These are phyloP conservation scores for Cryomyces minteri DNA, from an alignment of 495 filamentous ascomycete species.

Conservation along the genomic window DNA sequence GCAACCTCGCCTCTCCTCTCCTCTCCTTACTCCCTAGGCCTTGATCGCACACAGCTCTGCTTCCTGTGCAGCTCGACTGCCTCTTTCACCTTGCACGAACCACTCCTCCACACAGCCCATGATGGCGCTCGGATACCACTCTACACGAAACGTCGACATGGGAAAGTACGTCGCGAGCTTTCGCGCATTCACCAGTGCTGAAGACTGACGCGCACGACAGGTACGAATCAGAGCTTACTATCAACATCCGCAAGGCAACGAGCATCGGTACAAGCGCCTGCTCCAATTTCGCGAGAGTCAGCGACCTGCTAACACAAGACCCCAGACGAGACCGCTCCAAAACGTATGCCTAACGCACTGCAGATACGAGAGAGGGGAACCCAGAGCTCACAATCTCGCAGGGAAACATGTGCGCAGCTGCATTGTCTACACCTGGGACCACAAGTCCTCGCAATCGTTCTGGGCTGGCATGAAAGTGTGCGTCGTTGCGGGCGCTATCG, in stretches of 20 bases:
- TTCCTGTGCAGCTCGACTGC: too few relatives aligned
- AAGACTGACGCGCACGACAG: slow-evolving; percentile 37
- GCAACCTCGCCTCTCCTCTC: too few relatives aligned
- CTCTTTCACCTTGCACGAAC: too few relatives aligned
- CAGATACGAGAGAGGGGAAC: neutral
- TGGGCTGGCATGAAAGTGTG: slow-evolving; percentile 99
- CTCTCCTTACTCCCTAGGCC: too few relatives aligned
- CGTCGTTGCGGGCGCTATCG: slow-evolving; percentile 9
- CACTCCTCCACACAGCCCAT: neutral
- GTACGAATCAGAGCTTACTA: slow-evolving; percentile 66
- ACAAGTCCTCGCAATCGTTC: slow-evolving; percentile 90
- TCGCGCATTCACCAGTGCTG: slow-evolving; percentile 18
- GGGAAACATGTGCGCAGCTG: slow-evolving; percentile 94
- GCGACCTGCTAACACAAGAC: slow-evolving; percentile 6
- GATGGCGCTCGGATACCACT: slow-evolving; percentile 19
- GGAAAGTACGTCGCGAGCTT: slow-evolving; percentile 25
- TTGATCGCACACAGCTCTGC: too few relatives aligned
- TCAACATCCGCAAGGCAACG: slow-evolving; percentile 94
- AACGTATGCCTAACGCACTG: slow-evolving; percentile 37
- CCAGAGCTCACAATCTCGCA: slow-evolving; percentile 16
- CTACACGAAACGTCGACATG: slow-evolving; percentile 38
- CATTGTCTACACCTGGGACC: slow-evolving; percentile 99
- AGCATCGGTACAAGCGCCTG: slow-evolving; percentile 42
- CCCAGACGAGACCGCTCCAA: slow-evolving; percentile 81
- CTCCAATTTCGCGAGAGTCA: neutral